Evolutionary conservation across 495 filamentous ascomycete genomes (phyloP), one percentile per base, ranked within the genome.

Genomic region (Sordaria brevicollis): DNA sequence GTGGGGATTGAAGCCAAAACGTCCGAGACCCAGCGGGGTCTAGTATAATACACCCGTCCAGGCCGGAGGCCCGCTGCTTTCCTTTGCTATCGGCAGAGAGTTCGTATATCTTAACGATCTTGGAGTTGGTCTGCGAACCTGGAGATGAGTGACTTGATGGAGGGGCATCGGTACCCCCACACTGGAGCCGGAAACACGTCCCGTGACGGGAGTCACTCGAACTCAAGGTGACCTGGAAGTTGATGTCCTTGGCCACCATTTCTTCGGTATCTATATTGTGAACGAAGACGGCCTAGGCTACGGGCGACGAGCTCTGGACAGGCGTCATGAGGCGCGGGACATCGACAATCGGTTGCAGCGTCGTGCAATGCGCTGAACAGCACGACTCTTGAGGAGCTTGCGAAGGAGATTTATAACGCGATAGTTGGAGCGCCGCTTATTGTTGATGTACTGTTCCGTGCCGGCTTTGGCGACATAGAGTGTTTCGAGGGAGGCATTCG

Each of bases 221-320:
- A n/a, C n/a, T n/a, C n/a, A 67, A 17, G 38, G 34, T 66, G 31
- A 67, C n/a, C 19, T 71, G 69, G 39, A 71, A 71, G 6, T 65
- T 36, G 17, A 71, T 54, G 33, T 21, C 67, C 41, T 67, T 62
- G 31, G 69, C 69, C 7, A 67, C 43, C 15, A 62, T 41, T 33
- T 71, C 41, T 13, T 71, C 69, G 11, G 37, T 13, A 15, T 71
- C 69, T 17, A 35, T 33, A 11, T 39, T n/a, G n/a, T n/a, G 69
- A 3, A 70, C 36, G 15, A 70, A 36, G 38, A 70, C 41, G 29
- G 43, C 49, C 8, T 71, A 25, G 29, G n/a, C n/a, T n/a, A n/a
- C 70, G 66, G 13, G 70, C 19, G 9, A 57, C 41, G 4, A 71
- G 70, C 29, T 71, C 66, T 25, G 68, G 70, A 4, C 70, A 35